These are phyloP conservation scores for Leishmania tarentolae DNA, from an alignment of 208 protist species.

Conservation along the genomic window DNA sequence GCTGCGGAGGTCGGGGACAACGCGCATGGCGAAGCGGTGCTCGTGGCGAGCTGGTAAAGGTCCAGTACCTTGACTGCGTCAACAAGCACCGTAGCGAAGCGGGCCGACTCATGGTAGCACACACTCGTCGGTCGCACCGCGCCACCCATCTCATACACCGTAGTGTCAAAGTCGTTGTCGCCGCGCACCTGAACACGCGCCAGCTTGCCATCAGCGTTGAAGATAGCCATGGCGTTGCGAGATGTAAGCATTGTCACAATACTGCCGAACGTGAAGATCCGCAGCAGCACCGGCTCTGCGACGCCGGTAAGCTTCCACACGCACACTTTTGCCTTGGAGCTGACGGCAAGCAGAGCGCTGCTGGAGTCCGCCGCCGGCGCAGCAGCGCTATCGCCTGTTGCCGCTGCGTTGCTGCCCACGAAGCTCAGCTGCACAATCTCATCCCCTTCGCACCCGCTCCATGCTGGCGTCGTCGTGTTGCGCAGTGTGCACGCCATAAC, in stretches of 20 bases:
- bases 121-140: conserved; percentile 45
- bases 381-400: conserved; percentile 4
- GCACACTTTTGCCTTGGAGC: conserved; percentile 42
- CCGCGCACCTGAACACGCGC: conserved; percentile 46
- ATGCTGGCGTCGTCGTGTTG: conserved; percentile 80
- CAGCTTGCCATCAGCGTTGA: conserved; percentile 57
- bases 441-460: conserved; percentile 66
- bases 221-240: conserved; percentile 70
- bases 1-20: conserved; percentile 1
- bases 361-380: conserved; percentile 27
- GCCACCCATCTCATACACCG: conserved; percentile 39
- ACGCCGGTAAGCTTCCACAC: conserved; percentile 77
- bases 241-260: conserved; percentile 70
- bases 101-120: conserved; percentile 63
- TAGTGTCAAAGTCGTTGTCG: conserved; percentile 29
- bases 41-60: conserved; percentile 50
- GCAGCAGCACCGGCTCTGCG: conserved; percentile 70
- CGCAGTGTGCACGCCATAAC: conserved; percentile 82
- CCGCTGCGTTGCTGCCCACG: conserved; percentile 39
- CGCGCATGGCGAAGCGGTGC: conserved; percentile 5
- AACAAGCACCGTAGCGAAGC: conserved; percentile 47
- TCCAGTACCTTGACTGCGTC: conserved; percentile 38
- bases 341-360: conserved; percentile 55
- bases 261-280: conserved; percentile 54
- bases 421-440: conserved; percentile 60